Evolutionary conservation across 345 rosid genomes (phyloP).

Genomic region (Pistacia atlantica): DNA sequence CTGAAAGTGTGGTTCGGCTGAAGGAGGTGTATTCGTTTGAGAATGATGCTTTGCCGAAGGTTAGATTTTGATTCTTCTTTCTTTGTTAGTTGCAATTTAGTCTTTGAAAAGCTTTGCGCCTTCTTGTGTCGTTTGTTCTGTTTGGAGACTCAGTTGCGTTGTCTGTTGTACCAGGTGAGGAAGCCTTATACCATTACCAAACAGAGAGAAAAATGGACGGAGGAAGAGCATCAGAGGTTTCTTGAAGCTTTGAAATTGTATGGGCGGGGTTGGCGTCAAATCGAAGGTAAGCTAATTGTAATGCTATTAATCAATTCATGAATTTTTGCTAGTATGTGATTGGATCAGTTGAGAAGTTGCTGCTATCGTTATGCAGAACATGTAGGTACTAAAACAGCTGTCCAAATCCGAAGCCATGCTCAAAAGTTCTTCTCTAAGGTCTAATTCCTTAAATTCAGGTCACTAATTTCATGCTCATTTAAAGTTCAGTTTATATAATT

Average conservation of each 20-base stretch:
- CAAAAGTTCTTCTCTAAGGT: constrained; percentile 97
- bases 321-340: constrained; percentile 3
- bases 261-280: constrained; percentile 88
- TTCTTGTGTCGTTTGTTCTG: neutral
- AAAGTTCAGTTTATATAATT: neutral
- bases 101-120: too few species aligned
- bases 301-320: neutral
- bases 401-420: constrained; percentile 98
- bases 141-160: neutral
- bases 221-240: constrained; percentile 81
- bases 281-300: constrained; percentile 57
- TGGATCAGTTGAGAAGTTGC: constrained; percentile 11
- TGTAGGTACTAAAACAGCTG: constrained; percentile 84
- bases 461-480: neutral
- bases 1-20: neutral
- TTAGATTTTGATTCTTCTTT: neutral
- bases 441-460: constrained; percentile 12
- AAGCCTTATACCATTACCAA: constrained; percentile 83
- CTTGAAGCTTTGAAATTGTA: constrained; percentile 84
- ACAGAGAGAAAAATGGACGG: constrained; percentile 90
- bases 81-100: neutral
- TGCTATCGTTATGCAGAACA: constrained; percentile 59
- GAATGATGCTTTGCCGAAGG: constrained; percentile 34
- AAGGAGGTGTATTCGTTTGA: constrained; percentile 14
- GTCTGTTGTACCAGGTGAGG: constrained; percentile 47